These are phyloP conservation scores for Lolium rigidum DNA, from an alignment of 176 grass and related monocot species.

Conservation along the genomic window DNA sequence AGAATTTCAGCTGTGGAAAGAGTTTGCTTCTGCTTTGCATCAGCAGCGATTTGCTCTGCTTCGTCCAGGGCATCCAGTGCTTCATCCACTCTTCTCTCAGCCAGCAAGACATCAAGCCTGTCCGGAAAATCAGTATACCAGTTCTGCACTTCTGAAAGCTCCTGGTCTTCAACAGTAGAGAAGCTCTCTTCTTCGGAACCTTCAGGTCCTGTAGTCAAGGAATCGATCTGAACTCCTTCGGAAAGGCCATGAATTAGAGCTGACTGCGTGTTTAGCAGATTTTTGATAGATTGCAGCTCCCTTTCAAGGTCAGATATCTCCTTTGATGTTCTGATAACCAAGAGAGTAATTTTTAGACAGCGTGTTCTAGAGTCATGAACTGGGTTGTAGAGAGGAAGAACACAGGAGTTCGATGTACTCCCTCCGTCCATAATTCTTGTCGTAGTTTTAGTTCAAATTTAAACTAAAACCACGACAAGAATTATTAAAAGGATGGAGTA, in stretches of 20 bases:
- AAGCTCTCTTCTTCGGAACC: conserved; percentile 50
- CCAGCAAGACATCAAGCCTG: conserved; percentile 80
- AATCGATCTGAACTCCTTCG: conserved; percentile 84
- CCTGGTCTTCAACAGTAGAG: conserved; percentile 61
- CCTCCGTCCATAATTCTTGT: no score
- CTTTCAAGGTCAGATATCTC: conserved; percentile 96
- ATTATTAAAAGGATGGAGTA: background rate
- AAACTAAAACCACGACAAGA: no score
- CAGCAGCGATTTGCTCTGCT: conserved; percentile 66
- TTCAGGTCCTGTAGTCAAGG: conserved; percentile 50
- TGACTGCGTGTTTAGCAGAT: conserved; percentile 75
- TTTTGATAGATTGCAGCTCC: conserved; percentile 83
- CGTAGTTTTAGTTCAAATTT: no score
- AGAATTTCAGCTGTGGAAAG: conserved; percentile 57
- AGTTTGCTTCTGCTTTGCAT: conserved; percentile 59
- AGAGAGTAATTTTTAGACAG: conserved; percentile 39
- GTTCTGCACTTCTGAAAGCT: conserved; percentile 75
- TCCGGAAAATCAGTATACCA: conserved; percentile 83
- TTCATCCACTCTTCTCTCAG: conserved; percentile 87
- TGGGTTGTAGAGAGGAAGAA: background rate
- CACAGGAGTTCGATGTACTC: background rate
- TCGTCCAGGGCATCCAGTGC: conserved; percentile 85
- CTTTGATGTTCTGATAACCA: conserved; percentile 81
- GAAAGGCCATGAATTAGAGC: conserved; percentile 79
- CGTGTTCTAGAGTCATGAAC: conserved; percentile 22